These are phyloP conservation scores for Pyrus communis DNA, from an alignment of 306 rosid genomes.

Conservation along the genomic window DNA sequence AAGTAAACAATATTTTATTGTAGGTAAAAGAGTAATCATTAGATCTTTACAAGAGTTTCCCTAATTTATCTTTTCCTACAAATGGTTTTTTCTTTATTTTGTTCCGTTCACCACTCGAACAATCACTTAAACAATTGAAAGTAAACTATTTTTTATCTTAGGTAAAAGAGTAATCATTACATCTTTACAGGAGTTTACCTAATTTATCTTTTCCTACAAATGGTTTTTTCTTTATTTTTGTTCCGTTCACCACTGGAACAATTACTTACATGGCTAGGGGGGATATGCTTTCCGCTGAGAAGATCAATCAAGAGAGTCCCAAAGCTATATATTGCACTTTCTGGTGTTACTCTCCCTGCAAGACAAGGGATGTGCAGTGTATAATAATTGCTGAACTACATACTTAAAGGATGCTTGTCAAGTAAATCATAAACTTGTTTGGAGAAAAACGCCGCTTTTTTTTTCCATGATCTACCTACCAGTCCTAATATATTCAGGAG, in stretches of 20 bases:
- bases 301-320: conserved; percentile 78
- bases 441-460: conserved; percentile 48
- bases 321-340: conserved; percentile 68
- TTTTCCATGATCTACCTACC: conserved; percentile 30
- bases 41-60: too few relatives aligned
- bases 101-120: too few relatives aligned
- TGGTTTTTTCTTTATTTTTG: not conserved
- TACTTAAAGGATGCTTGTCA: not conserved
- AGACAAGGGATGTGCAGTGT: not conserved
- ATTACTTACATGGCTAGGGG: conserved; percentile 66
- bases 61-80: too few relatives aligned
- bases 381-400: not conserved
- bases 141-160: not conserved
- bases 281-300: conserved; percentile 70
- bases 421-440: not conserved
- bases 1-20: too few relatives aligned
- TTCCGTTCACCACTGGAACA: not conserved
- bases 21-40: too few relatives aligned
- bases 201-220: not conserved
- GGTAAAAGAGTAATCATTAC: not conserved
- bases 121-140: too few relatives aligned
- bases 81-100: too few relatives aligned
- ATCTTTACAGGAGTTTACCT: not conserved
- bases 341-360: conserved; percentile 67
- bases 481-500: conserved; percentile 83